Evolutionary conservation across 768 basidiomycete genomes (phyloP).

Genomic region (Russula sp.): DNA sequence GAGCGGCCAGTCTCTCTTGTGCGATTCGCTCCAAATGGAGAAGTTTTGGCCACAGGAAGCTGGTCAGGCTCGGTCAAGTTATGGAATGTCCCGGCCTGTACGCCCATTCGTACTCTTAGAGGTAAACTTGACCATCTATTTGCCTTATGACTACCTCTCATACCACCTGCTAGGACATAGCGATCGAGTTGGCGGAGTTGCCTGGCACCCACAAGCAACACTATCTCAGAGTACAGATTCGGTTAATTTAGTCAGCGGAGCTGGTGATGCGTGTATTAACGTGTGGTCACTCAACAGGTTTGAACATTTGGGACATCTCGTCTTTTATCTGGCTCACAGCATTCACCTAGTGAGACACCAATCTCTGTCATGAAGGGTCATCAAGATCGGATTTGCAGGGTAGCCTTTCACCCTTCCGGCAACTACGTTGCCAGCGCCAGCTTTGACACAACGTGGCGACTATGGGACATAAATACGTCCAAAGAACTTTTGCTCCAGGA

Average conservation of each 20-base stretch:
- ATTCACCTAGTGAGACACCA: slow-evolving; percentile 62
- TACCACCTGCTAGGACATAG: slow-evolving; percentile 54
- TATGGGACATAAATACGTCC: slow-evolving; percentile 87
- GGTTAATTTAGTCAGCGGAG: slow-evolving; percentile 88
- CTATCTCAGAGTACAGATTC: slow-evolving; percentile 52
- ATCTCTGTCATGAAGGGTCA: slow-evolving; percentile 87
- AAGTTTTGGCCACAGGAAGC: slow-evolving; percentile 84
- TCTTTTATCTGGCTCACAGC: background rate
- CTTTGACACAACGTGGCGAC: slow-evolving; percentile 94
- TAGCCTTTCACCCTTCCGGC: slow-evolving; percentile 96
- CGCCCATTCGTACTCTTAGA: slow-evolving; percentile 64
- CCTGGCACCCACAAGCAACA: slow-evolving; percentile 96
- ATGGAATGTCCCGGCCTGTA: slow-evolving; percentile 93
- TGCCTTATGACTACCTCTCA: slow-evolving; percentile 10
- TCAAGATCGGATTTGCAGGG: slow-evolving; percentile 83
- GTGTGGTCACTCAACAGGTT: slow-evolving; percentile 88
- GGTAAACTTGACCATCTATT: slow-evolving; percentile 40
- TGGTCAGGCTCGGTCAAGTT: slow-evolving; percentile 95
- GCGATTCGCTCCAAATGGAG: slow-evolving; percentile 88
- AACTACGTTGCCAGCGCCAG: slow-evolving; percentile 90
- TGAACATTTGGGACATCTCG: slow-evolving; percentile 18
- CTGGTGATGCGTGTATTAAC: slow-evolving; percentile 78
- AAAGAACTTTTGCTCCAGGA: slow-evolving; percentile 88
- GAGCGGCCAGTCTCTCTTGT: slow-evolving; percentile 92
- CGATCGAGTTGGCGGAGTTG: slow-evolving; percentile 91